Base-by-base conservation (phyloP, 140 eudicot species). In the Flaveria floridana region DNA sequence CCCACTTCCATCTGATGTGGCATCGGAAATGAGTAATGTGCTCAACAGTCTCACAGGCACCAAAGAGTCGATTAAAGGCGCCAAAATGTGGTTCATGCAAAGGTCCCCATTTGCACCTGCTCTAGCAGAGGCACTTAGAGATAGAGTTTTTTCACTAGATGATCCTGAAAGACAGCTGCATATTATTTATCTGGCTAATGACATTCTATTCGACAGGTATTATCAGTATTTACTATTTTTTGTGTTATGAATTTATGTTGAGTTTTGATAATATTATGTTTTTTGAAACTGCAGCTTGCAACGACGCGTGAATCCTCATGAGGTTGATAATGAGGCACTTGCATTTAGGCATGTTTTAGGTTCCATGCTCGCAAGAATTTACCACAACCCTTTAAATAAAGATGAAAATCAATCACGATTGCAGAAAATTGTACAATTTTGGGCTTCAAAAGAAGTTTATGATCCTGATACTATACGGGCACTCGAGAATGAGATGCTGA, bases 381-480 rank as follows among this genome's bases (percentile, higher is more conserved):
- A 85, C 82, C 96, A 94, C 75, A 91, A 94, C 75, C 96, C 99
- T 15, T 77, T 76, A 41, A 88, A 93, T 84, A 94, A 88, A 81
- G 99, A 94, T 39, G 99, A 94, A 81, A 94, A 94, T 78, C 99
- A 94, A 79, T 88, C 89, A 20, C 87, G 99, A 10, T 84, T 94
- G 78, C 97, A 94, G 89, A 94, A 94, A 78, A 91, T 94, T 9
- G 66, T 94, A 57, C 99, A 94, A 72, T 94, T 94, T 77, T 94
- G 99, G 99, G 97, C 96, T n/a, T 82, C 99, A 46, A 94, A 94
- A 80, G 99, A 94, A 83, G 99, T 94, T 41, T 94, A 83, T 81
- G 99, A 90, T 81, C 89, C 86, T 47, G 99, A 94, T 39, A 90
- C 99, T 14, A 87, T 94, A 37, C 87, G 82, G 18, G 66, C 47